These are phyloP conservation scores for Colletotrichum phormii DNA, from an alignment of 2,329 filamentous ascomycete species.

Conservation along the genomic window DNA sequence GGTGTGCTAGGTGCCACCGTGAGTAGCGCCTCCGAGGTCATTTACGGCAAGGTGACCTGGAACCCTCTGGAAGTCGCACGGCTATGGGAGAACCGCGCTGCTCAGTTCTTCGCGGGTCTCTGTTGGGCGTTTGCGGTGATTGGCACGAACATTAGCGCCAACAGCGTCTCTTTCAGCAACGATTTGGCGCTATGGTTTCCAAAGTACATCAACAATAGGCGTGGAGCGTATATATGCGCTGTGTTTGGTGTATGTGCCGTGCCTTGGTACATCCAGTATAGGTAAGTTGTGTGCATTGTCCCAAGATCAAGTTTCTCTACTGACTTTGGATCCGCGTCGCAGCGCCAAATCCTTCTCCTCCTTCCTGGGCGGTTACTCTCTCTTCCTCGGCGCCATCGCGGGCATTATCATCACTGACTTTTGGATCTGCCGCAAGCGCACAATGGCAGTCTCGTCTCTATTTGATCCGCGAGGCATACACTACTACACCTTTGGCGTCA, in stretches of 20 bases:
- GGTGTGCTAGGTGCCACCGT: slow-evolving; percentile 61
- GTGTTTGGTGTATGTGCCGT: slow-evolving; percentile 34
- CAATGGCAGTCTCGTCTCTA: slow-evolving; percentile 49
- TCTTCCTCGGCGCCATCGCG: slow-evolving; percentile 52
- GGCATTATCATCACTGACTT: slow-evolving; percentile 52
- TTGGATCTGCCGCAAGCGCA: slow-evolving; percentile 50
- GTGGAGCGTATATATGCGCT: slow-evolving; percentile 55
- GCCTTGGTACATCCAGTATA: slow-evolving; percentile 38
- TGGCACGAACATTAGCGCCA: slow-evolving; percentile 65
- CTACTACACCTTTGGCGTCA: slow-evolving; percentile 45
- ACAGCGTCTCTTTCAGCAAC: slow-evolving; percentile 64
- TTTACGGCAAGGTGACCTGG: slow-evolving; percentile 44
- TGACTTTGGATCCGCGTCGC: background rate
- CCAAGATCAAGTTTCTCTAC: slow-evolving; percentile 43
- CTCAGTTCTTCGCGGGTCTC: slow-evolving; percentile 45
- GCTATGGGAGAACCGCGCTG: slow-evolving; percentile 44
- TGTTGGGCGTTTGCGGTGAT: slow-evolving; percentile 56
- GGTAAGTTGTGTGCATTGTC: slow-evolving; percentile 5
- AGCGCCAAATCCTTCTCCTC: slow-evolving; percentile 34
- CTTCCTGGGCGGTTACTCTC: slow-evolving; percentile 49
- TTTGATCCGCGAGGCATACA: slow-evolving; percentile 58
- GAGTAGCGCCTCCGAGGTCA: slow-evolving; percentile 49
- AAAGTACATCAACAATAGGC: slow-evolving; percentile 62
- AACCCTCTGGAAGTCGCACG: slow-evolving; percentile 43
- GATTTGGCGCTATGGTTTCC: slow-evolving; percentile 65